These are phyloP conservation scores for Graphiopsis chlorocephala DNA, from an alignment of 2,329 filamentous ascomycete genomes.

Conservation along the genomic window DNA sequence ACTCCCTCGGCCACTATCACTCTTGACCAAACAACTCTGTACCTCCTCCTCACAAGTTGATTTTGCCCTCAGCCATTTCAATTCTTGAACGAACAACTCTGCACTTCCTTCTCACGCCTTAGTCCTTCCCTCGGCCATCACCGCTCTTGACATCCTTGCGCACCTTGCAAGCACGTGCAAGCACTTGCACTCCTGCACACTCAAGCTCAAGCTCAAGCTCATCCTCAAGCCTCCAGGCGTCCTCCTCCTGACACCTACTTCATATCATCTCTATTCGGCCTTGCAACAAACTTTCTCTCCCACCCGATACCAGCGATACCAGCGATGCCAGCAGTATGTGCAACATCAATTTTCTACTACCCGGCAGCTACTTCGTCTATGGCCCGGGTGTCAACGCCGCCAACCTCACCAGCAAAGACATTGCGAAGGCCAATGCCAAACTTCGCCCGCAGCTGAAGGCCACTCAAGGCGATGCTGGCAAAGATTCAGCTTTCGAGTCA, in stretches of 20 bases:
- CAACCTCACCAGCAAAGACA: slow-evolving; percentile 1
- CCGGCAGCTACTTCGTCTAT: background rate
- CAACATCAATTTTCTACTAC: background rate
- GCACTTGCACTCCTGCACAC: background rate
- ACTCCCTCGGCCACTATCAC: no score
- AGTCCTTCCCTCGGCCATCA: background rate
- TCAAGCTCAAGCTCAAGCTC: background rate
- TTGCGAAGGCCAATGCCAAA: background rate
- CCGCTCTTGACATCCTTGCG: background rate
- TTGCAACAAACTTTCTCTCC: background rate
- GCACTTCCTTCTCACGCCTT: background rate
- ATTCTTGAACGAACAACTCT: background rate
- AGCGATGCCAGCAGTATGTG: background rate
- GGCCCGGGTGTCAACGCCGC: background rate
- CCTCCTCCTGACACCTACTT: background rate
- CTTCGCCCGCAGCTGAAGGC: background rate
- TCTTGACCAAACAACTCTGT: background rate
- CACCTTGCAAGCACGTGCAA: background rate
- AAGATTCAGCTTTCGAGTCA: background rate
- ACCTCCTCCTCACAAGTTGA: background rate
- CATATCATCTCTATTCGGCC: background rate
- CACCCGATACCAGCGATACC: no score
- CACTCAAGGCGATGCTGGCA: background rate
- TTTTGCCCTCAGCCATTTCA: background rate
- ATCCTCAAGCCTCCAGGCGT: background rate